These are phyloP conservation scores for Fimicolochytrium jonesii DNA, from an alignment of 192 early-diverging fungal species.

Conservation along the genomic window DNA sequence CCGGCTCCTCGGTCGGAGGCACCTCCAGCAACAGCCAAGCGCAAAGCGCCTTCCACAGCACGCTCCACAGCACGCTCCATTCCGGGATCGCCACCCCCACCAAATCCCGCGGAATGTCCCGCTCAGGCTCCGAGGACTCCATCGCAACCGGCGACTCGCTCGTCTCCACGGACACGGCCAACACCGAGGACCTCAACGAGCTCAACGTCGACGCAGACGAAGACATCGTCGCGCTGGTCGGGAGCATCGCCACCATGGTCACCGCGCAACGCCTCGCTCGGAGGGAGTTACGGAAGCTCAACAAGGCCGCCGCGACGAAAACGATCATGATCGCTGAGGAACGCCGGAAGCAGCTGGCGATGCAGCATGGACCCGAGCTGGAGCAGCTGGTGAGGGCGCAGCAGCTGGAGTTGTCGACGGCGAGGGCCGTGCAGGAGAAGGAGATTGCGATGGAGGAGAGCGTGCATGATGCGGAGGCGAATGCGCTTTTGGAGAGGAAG, in stretches of 20 bases:
- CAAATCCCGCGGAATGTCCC: slow-evolving; percentile 9
- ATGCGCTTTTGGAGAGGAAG: slow-evolving; percentile 31
- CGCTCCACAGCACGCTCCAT: not conserved
- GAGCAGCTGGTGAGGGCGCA: slow-evolving; percentile 23
- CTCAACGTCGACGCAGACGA: slow-evolving; percentile 4
- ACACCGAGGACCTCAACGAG: slow-evolving; percentile 2
- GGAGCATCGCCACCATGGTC: not conserved
- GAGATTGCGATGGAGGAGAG: slow-evolving; percentile 39
- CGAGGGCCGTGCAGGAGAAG: slow-evolving; percentile 25
- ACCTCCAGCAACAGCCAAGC: not conserved
- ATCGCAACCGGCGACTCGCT: slow-evolving; percentile 1
- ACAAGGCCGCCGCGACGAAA: slow-evolving; percentile 4
- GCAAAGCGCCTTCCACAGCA: slow-evolving; percentile 1
- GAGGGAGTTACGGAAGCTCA: slow-evolving; percentile 1
- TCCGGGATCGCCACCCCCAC: slow-evolving; percentile 1
- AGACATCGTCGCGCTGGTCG: slow-evolving; percentile 2
- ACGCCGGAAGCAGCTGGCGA: not conserved
- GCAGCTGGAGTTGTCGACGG: slow-evolving; percentile 12
- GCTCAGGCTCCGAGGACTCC: slow-evolving; percentile 7
- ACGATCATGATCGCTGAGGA: not conserved
- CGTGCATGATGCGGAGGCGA: slow-evolving; percentile 36
- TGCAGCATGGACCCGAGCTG: slow-evolving; percentile 15
- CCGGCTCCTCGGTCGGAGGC: not conserved
- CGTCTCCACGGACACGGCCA: slow-evolving; percentile 9
- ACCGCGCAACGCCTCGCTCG: slow-evolving; percentile 1